Evolutionary conservation across 208 protist genomes (phyloP).

Genomic region (Strigomonas culicis): DNA sequence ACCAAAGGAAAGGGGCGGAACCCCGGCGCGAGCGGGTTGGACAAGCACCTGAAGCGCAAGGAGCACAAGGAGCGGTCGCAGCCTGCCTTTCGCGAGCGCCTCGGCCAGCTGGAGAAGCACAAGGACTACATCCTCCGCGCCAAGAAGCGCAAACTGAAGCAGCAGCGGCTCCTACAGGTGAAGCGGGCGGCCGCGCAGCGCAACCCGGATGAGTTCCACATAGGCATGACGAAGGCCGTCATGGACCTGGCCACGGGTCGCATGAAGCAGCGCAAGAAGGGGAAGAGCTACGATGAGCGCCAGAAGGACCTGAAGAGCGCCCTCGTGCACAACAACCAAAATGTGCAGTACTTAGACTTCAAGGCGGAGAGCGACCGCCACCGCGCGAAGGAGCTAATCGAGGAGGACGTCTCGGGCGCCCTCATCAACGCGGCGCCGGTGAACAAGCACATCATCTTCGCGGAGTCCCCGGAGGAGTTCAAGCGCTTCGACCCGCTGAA

Average conservation of each 20-base stretch:
- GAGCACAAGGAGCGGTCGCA: slow-evolving; percentile 90
- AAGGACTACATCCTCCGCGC: slow-evolving; percentile 90
- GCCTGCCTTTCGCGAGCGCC: slow-evolving; percentile 62
- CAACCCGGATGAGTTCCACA: slow-evolving; percentile 94
- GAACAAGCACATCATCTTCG: slow-evolving; percentile 87
- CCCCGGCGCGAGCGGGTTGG: slow-evolving; percentile 72
- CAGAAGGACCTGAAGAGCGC: slow-evolving; percentile 54
- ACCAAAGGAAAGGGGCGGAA: slow-evolving; percentile 86
- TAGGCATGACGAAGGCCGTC: slow-evolving; percentile 90
- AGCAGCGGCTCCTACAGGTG: slow-evolving; percentile 66
- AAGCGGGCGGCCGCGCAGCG: slow-evolving; percentile 83
- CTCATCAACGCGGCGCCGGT: slow-evolving; percentile 56
- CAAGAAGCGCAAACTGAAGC: slow-evolving; percentile 71
- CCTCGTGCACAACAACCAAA: slow-evolving; percentile 62
- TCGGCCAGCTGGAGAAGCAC: slow-evolving; percentile 93
- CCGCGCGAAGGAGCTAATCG: slow-evolving; percentile 65
- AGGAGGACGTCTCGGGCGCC: slow-evolving; percentile 64
- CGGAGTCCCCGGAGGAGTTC: slow-evolving; percentile 80
- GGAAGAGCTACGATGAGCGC: slow-evolving; percentile 36
- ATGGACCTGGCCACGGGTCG: slow-evolving; percentile 82
- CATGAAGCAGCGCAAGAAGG: slow-evolving; percentile 54
- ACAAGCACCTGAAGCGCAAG: slow-evolving; percentile 88
- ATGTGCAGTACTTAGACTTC: slow-evolving; percentile 84
- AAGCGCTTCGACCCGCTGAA: slow-evolving; percentile 61
- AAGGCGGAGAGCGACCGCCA: slow-evolving; percentile 63